Percentiles rank a stretch among this genome's conserved stretches.
Evolutionary conservation across 2,329 filamentous ascomycete genomes (phyloP).

Genomic region (Amauroascus verrucosus): DNA sequence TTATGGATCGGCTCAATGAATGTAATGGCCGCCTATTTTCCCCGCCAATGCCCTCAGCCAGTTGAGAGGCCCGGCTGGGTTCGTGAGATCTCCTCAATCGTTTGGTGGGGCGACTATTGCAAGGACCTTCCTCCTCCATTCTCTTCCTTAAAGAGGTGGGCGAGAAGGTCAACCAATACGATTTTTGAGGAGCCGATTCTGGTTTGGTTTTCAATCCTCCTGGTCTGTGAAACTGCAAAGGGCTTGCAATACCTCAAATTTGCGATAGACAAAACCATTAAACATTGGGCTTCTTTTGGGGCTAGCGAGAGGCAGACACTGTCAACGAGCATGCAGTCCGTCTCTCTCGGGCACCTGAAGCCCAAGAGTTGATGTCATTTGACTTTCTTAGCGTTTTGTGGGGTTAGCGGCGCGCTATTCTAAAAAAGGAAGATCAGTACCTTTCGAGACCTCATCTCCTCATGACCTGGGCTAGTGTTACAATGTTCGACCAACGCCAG

Average conservation of each 20-base stretch:
- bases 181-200: no score
- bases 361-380: not conserved
- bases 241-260: no score
- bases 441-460: not conserved
- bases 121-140: not conserved
- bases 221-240: not conserved
- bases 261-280: no score
- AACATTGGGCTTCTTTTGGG: not conserved
- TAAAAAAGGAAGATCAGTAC: no score
- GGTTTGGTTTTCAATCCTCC: not conserved
- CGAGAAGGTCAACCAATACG: not conserved
- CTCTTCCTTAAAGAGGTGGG: not conserved
- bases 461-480: no score
- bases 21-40: conserved; percentile 14
- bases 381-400: conserved; percentile 1
- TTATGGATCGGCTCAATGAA: conserved; percentile 27
- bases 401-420: not conserved
- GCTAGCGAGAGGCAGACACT: no score
- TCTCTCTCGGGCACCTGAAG: no score
- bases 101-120: conserved; percentile 12
- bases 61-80: not conserved
- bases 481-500: no score
- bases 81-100: conserved; percentile 14
- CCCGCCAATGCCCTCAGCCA: not conserved
- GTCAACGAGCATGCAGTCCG: no score